phyloP scores from a whole-genome alignment of 1,284 basidiomycete species.

The Sanghuangporus weigelae region DNA sequence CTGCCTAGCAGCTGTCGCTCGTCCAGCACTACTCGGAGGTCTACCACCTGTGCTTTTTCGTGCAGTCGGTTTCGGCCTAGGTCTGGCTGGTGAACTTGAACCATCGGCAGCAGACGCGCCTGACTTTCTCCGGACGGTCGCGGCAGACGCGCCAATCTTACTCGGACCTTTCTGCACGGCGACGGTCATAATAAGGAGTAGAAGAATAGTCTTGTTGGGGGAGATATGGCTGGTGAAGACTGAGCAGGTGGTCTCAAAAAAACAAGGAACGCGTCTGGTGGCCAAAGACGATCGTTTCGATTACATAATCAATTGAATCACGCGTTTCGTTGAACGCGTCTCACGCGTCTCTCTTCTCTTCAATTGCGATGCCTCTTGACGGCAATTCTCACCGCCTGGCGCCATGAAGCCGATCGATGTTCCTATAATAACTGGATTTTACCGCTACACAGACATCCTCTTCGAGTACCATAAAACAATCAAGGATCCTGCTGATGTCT shows the following conservation, averaged over 20 bases:
- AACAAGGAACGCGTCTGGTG: constrained; percentile 4
- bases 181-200: constrained; percentile 5
- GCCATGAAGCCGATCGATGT: background rate
- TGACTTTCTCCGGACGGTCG: constrained; percentile 28
- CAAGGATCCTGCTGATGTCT: constrained; percentile 45
- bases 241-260: background rate
- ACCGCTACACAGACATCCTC: constrained; percentile 75
- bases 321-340: background rate
- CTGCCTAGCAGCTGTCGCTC: constrained; percentile 1
- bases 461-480: constrained; percentile 58
- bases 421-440: constrained; percentile 54
- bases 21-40: constrained; percentile 30
- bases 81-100: constrained; percentile 38
- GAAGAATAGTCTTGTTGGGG: background rate
- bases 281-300: background rate
- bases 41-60: constrained; percentile 71
- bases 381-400: background rate
- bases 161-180: constrained; percentile 11
- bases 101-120: constrained; percentile 35
- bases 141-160: constrained; percentile 2
- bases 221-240: background rate
- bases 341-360: background rate
- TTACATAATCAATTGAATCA: background rate
- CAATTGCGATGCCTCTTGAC: background rate
- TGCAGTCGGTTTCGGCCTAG: constrained; percentile 51